Evolutionary conservation across 352 stramenopile species (phyloP), one percentile per base, ranked within the genome.

Genomic region (Phytophthora fragariaefolia): DNA sequence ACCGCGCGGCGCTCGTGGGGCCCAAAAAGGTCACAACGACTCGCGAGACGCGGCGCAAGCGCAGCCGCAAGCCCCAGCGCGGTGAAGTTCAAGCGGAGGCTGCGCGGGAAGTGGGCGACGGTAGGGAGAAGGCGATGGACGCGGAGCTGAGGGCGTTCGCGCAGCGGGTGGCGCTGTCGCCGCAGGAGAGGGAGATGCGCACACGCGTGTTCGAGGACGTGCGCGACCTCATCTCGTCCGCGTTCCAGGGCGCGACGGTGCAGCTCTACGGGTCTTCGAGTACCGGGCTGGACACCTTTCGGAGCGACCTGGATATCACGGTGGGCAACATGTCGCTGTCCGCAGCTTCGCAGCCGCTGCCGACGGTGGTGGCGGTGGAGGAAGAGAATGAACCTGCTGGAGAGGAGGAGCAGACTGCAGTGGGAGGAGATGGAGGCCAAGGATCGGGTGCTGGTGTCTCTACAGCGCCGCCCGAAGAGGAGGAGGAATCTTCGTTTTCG

Each of bases 281-380:
- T 45, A 90, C 77, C 10, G 81, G 82, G 0, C 62, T 93, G 20
- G 82, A 91, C 49, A 93, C 82, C 5, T 93, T 93, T 52, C 78
- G 85, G 0, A 93, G 85, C 61, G 85, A 93, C 48, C 32, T 93
- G 48, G 85, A 93, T 58, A 82, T 93, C 43, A 87, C 83, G 1
- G 79, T 93, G 10, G 83, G 85, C 13, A 84, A 88, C 58, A 68
- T 89, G 7, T 56, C 59, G 4, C 54, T 82, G 22, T 59, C 50
- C 23, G 47, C 40, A 4, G 49, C 58, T 26, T 67, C 47, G 18
- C 63, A 71, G 34, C 23, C 34, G 15, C 27, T 68, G 6, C 71
- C 63, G 4, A 60, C 18, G 1, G 45, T 71, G 13, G 34, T 75
- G 56, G 17, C 56, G 7, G 36, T 56, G 28, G 30, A 58, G 30